A percentile compares a stretch with the other conserved stretches of the same genome.
Evolutionary conservation across 73 alveolate species (phyloP).

Genomic region (Tetrahymena malaccensis): DNA sequence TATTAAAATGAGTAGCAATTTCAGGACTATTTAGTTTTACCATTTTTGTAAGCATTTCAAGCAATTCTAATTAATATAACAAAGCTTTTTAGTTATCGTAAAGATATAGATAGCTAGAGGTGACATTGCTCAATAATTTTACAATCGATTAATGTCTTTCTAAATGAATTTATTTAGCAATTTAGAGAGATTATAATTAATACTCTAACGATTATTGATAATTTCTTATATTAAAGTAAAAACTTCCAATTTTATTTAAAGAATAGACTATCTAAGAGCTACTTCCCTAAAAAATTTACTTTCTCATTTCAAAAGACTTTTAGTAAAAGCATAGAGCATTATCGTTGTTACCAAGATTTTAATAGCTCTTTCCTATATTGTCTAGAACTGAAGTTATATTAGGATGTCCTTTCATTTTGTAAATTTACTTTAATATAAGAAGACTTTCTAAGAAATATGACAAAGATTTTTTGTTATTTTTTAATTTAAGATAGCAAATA

Average conservation of each 20-base stretch:
- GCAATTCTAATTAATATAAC: not conserved
- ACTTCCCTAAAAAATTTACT: not conserved
- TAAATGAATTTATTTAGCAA: not conserved
- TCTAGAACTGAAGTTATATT: not conserved
- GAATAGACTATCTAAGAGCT: not conserved
- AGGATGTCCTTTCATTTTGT: not conserved
- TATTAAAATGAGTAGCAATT: not conserved
- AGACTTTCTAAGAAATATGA: not conserved
- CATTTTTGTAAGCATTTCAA: not conserved
- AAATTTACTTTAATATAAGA: too few species aligned
- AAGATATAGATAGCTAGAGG: not conserved
- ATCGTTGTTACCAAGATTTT: not conserved
- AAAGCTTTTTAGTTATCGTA: not conserved
- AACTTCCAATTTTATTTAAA: not conserved
- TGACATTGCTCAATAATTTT: not conserved
- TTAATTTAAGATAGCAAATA: not conserved
- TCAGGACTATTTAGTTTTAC: not conserved
- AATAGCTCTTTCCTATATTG: not conserved
- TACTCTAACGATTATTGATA: not conserved
- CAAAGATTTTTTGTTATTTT: not conserved
- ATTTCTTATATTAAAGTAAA: not conserved
- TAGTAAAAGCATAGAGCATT: not conserved
- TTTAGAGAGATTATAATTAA: not conserved
- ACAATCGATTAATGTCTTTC: too few species aligned
- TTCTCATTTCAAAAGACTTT: not conserved